A percentile compares a stretch with the other conserved stretches of the same genome.
Evolutionary conservation across 192 early-diverging fungal genomes (phyloP).

Genomic region (Backusella morwellensis): DNA sequence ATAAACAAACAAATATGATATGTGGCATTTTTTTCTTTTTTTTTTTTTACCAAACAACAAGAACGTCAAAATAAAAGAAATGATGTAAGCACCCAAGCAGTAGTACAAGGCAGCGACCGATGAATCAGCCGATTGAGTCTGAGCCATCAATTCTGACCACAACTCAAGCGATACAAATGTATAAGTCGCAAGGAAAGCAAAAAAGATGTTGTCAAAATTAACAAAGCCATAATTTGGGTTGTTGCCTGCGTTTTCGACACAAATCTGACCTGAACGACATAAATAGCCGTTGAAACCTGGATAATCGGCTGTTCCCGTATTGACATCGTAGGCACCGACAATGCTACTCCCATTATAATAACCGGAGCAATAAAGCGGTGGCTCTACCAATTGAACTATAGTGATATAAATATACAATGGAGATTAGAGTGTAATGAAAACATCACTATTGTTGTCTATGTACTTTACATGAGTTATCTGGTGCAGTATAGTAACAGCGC

Average conservation of each 20-base stretch:
- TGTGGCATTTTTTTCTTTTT: not conserved
- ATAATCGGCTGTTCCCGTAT: not conserved
- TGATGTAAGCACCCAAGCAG: conserved; percentile 41
- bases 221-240: conserved; percentile 31
- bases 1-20: not conserved
- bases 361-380: conserved; percentile 25
- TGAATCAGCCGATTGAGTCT: conserved; percentile 49
- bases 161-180: conserved; percentile 42
- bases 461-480: conserved; percentile 18
- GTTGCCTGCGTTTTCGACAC: conserved; percentile 30
- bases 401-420: not conserved
- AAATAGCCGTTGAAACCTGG: conserved; percentile 40
- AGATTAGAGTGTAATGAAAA: not conserved
- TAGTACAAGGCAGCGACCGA: conserved; percentile 42
- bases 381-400: conserved; percentile 16
- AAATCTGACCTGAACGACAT: conserved; percentile 42
- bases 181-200: conserved; percentile 46
- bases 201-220: conserved; percentile 49
- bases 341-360: conserved; percentile 27
- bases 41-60: conserved; percentile 35
- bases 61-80: conserved; percentile 51
- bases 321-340: conserved; percentile 14
- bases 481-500: conserved; percentile 22
- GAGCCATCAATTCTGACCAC: conserved; percentile 56
- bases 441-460: not conserved